Base-by-base conservation (phyloP, 2,329 filamentous ascomycete species). In the Xylaria sp. region DNA sequence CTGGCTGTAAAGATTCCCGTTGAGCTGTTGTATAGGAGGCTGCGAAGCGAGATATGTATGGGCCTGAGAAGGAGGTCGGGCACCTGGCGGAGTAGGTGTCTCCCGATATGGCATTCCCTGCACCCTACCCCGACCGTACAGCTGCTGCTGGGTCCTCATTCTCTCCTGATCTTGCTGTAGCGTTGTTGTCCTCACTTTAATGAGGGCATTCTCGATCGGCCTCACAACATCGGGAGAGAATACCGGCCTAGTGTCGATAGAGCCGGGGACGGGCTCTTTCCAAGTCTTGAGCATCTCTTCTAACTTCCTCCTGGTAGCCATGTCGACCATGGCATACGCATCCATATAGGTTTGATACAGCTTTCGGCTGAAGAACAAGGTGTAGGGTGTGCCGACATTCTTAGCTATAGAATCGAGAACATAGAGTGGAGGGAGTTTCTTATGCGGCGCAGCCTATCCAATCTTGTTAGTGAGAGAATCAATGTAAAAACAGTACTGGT, bases 331-430 rank as follows among this genome's bases (percentile, higher is more conserved):
- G 3, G 90, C 91, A 75, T 98, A 99, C 37, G 95, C 91, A 71
- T 96, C 92, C 93, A 98, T 97, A 74, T 97, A 99, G 4, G 92
- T 98, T 70, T 89, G 87, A 78, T 94, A 98, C 38, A 99, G 86
- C 72, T 94, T 94, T 40, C 92, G 89, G 54, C 93, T 92, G 67
- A 99, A 90, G 76, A 97, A 98, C 11, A 98, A 84, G 0, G 94
- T 98, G 77, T 99, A 99, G 7, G 95, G 95, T 0, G 94, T 97
- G 63, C 95, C 95, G 64, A 99, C 93, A 81, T 99, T 98, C 79
- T 99, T 99, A 74, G 96, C 93, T 64, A 99, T 94, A 15, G 94
- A 98, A 79, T 99, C 95, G 73, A 99, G 89, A 67, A 99, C 92
- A 78, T 98, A 99, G 27, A 99, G 84, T n/a, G 95, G 92, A 17